Evolutionary conservation across 2,329 filamentous ascomycete species (phyloP), one percentile per base, ranked within the genome.

Genomic region (Beauveria asiatica): DNA sequence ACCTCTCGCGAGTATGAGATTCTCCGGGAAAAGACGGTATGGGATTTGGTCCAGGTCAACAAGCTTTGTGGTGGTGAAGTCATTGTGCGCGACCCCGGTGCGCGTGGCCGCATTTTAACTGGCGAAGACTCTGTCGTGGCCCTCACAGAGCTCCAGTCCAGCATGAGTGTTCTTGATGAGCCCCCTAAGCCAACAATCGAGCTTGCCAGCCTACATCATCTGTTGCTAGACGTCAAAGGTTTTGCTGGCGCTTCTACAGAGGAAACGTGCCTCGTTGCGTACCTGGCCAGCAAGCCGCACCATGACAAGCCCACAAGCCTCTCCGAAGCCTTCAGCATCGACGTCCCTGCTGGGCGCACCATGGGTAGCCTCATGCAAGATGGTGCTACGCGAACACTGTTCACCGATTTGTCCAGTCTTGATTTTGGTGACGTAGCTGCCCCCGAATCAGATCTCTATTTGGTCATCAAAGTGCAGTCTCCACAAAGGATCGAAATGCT

Each of bases 31-130:
- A 88, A 89, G 71, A 95, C 92, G 0, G 92, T 99, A 0, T 99
- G 95, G 94, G 91, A 97, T 68, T 78, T 99, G 54, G 93, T 97
- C 3, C 85, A 83, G 48, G 93, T 93, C 49, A 99, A 99, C 76
- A 97, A 97, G 75, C 83, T 97, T 68, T 88, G 97, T 59, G 91
- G 87, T 63, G 91, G 91, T 55, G 92, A 97, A 70, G 89, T 99
- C 52, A 96, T 99, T 70, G 94, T 99, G 62, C 86, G 94, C 33
- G 94, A 95, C 73, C 91, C 94, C 2, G 82, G 81, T 21, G 86
- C 92, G 70, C 83, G 88, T 33, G 94, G 94, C 9, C 85, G 92
- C 50, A 86, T 97, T 30, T 75, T 99, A 67, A 97, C 92, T 0
- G 91, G 90, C 13, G 89, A 97, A 57, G 94, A 99, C 73, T 96